A percentile compares a stretch with the other conserved stretches of the same genome.
Evolutionary conservation across 306 rosid genomes (phyloP).

Genomic region (Trifolium subterraneum): DNA sequence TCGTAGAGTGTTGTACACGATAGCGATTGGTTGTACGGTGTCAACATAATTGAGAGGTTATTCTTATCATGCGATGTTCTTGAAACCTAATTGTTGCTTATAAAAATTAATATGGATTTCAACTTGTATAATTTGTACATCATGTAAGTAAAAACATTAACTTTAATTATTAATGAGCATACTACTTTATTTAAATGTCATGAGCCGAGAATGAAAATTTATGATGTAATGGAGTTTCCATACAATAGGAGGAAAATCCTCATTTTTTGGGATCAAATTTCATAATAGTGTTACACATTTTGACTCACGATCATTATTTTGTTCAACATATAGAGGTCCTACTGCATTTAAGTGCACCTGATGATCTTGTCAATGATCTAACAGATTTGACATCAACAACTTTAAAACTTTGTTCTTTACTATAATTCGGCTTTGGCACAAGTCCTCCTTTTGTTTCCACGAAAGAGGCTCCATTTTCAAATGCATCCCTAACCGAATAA

Average conservation of each 20-base stretch:
- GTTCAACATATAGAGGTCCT: conserved; percentile 36
- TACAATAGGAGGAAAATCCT: background rate
- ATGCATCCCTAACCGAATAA: conserved; percentile 43
- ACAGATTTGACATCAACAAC: conserved; percentile 42
- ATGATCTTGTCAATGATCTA: conserved; percentile 35
- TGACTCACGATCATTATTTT: background rate
- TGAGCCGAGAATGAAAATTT: background rate
- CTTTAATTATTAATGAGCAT: too few species aligned
- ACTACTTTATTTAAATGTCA: background rate
- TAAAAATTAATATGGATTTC: too few species aligned
- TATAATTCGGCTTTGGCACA: conserved; percentile 41
- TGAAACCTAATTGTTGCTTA: too few species aligned
- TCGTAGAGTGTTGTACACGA: too few species aligned
- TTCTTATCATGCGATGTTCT: too few species aligned
- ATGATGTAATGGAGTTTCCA: background rate
- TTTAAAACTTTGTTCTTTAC: conserved; percentile 25
- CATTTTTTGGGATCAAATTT: background rate
- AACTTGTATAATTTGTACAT: too few species aligned
- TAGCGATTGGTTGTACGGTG: too few species aligned
- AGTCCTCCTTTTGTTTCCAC: conserved; percentile 20
- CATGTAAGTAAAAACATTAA: too few species aligned
- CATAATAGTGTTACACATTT: background rate
- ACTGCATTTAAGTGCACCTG: conserved; percentile 27
- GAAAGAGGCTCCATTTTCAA: conserved; percentile 23
- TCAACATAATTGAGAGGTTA: too few species aligned